Conservation (phyloP, 768 basidiomycete genomes). For the Lanmaoa rubissima region DNA sequence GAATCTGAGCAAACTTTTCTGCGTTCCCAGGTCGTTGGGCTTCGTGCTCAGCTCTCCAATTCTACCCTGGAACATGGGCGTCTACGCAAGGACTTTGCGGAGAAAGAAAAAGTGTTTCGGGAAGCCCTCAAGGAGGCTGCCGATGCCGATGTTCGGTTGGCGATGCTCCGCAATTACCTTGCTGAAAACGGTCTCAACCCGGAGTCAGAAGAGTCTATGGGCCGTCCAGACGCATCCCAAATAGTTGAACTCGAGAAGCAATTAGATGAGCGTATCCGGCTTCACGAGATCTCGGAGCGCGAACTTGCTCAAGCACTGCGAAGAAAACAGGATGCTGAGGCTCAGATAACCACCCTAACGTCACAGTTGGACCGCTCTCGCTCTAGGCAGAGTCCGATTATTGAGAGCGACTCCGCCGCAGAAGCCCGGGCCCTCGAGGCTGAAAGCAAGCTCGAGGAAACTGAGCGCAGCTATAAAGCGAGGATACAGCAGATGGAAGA, state of each 20-base stretch:
- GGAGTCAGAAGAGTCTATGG: constrained; percentile 61
- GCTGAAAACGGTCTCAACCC: constrained; percentile 83
- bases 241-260: constrained; percentile 75
- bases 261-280: constrained; percentile 67
- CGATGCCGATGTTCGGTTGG: constrained; percentile 70
- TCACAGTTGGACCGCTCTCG: constrained; percentile 66
- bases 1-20: constrained; percentile 64
- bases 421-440: constrained; percentile 58
- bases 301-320: constrained; percentile 66
- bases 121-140: constrained; percentile 64
- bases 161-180: constrained; percentile 81
- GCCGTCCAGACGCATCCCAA: constrained; percentile 36
- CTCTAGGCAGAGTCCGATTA: constrained; percentile 53
- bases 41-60: constrained; percentile 70
- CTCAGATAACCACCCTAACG: constrained; percentile 61
- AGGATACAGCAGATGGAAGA: constrained; percentile 88
- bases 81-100: constrained; percentile 64
- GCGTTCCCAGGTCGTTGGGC: constrained; percentile 68
- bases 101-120: constrained; percentile 61
- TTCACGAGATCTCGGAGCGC: constrained; percentile 72
- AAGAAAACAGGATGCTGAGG: constrained; percentile 73
- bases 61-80: constrained; percentile 68
- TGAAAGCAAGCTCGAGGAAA: constrained; percentile 78
- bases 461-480: constrained; percentile 72
- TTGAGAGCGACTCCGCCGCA: constrained; percentile 34